Evolutionary conservation across 495 filamentous ascomycete genomes (phyloP).

Genomic region (Aspergillus affinis): DNA sequence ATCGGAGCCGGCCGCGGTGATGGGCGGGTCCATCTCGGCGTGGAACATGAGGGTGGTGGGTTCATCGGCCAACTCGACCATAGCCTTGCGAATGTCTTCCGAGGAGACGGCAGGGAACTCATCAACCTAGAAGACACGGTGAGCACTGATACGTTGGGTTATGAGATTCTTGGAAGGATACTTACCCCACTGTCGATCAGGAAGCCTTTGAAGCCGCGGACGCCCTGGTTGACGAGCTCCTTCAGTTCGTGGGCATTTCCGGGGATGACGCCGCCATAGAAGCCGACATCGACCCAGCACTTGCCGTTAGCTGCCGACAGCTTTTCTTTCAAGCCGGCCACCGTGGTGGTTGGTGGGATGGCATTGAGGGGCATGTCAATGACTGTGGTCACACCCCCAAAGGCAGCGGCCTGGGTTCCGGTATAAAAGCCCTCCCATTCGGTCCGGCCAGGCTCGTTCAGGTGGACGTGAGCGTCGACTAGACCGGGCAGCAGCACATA

Average conservation of each 20-base stretch:
- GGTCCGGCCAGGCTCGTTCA: slow-evolving; percentile 95
- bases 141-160: slow-evolving; percentile 13
- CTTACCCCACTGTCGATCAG: slow-evolving; percentile 93
- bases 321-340: slow-evolving; percentile 80
- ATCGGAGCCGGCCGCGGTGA: slow-evolving; percentile 69
- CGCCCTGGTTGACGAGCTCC: slow-evolving; percentile 77
- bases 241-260: slow-evolving; percentile 82
- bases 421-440: slow-evolving; percentile 99
- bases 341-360: slow-evolving; percentile 92
- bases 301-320: slow-evolving; percentile 79
- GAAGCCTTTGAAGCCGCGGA: slow-evolving; percentile 97
- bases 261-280: slow-evolving; percentile 94
- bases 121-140: slow-evolving; percentile 61
- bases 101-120: slow-evolving; percentile 91
- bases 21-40: slow-evolving; percentile 94
- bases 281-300: slow-evolving; percentile 98
- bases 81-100: slow-evolving; percentile 72
- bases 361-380: slow-evolving; percentile 98
- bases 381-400: slow-evolving; percentile 96
- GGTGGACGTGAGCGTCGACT: slow-evolving; percentile 95
- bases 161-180: slow-evolving; percentile 12
- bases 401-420: slow-evolving; percentile 89
- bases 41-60: slow-evolving; percentile 97
- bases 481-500: slow-evolving; percentile 84
- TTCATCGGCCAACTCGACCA: slow-evolving; percentile 72